Percentiles rank a stretch among this genome's conserved stretches.
Evolutionary conservation across 2,329 filamentous ascomycete genomes (phyloP).

Genomic region (Pleoardoris graminearum): DNA sequence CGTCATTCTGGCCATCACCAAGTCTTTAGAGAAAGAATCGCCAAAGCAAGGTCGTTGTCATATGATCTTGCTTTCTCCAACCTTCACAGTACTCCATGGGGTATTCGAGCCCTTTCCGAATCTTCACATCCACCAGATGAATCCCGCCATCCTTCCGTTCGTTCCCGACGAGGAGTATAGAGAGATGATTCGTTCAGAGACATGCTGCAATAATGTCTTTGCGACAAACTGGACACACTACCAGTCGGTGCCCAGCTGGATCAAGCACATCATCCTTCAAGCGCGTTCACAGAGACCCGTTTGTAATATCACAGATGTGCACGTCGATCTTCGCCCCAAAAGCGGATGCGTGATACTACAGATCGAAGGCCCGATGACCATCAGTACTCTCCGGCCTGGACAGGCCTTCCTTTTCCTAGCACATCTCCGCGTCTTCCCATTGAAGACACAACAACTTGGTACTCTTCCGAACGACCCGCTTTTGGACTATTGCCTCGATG

Average conservation of each 20-base stretch:
- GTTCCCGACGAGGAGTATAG: constrained; percentile 13
- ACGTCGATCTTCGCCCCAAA: constrained; percentile 25
- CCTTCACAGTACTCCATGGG: constrained; percentile 23
- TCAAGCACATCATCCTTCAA: constrained; percentile 32
- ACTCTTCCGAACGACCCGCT: constrained; percentile 25
- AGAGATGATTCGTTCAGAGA: constrained; percentile 20
- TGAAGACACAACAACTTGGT: constrained; percentile 20
- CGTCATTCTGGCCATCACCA: constrained; percentile 29
- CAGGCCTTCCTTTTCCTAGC: constrained; percentile 27
- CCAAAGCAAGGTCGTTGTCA: constrained; percentile 27
- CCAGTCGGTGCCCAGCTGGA: constrained; percentile 23
- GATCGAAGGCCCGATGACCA: constrained; percentile 19
- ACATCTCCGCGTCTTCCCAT: constrained; percentile 22
- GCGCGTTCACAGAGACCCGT: constrained; percentile 29
- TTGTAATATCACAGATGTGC: constrained; percentile 25
- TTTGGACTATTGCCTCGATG: constrained; percentile 25
- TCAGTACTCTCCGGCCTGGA: constrained; percentile 28
- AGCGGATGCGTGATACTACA: constrained; percentile 32
- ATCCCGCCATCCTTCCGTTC: constrained; percentile 30
- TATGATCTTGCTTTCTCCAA: constrained; percentile 33
- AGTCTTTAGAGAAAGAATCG: constrained; percentile 20
- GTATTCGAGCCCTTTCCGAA: constrained; percentile 26
- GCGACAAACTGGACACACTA: constrained; percentile 31
- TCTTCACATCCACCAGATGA: constrained; percentile 34
- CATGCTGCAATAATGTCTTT: constrained; percentile 33